Base-by-base conservation (phyloP, 2,329 filamentous ascomycete species). In the Penicillium thymicola region DNA sequence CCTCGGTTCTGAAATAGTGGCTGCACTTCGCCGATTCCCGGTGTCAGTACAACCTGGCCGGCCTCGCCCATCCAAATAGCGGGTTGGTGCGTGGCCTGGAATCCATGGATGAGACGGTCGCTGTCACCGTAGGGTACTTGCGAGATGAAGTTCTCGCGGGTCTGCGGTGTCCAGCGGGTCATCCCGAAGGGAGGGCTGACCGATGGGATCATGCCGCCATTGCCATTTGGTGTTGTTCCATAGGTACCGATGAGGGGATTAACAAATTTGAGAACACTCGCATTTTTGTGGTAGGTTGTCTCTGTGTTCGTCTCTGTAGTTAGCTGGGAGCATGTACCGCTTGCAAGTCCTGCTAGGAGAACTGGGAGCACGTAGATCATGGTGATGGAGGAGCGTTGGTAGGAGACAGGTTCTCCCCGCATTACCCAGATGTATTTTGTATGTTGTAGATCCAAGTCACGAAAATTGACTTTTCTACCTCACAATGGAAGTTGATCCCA, bases 61-160 rank as follows among this genome's bases (percentile, higher is more conserved):
- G 75, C 70, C 61, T 81, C 78, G 4, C 78, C 79, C 77, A 81
- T 81, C 78, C 79, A 80, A n/a, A 81, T 81, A 0, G 79, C 79
- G 0, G 79, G 79, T 59, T 81, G 78, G 54, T 81, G 78, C 1
- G 78, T 80, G 9, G 78, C 78, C 61, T 81, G 78, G 53, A 81
- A 80, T 0, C 79, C 78, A 57, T 81, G 79, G 9, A 80, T 72
- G 25, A 73, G 72, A 0, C 62, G 55, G 54, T 81, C 78, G 14
- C 70, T 59, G 50, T 79, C 75, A 25, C 76, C 71, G 62, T 81
- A 81, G 0, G 78, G 77, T 14, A 77, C 78, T 57, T 80, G 78
- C 1, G 75, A 78, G 50, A 81, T 81, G 66, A 75, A 80, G 59
- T 81, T 81, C 66, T 76, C 75, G 28, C 75, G 70, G 5, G 78